Evolutionary conservation across 2,329 filamentous ascomycete species (phyloP).

Genomic region (Epichloe glyceriae): DNA sequence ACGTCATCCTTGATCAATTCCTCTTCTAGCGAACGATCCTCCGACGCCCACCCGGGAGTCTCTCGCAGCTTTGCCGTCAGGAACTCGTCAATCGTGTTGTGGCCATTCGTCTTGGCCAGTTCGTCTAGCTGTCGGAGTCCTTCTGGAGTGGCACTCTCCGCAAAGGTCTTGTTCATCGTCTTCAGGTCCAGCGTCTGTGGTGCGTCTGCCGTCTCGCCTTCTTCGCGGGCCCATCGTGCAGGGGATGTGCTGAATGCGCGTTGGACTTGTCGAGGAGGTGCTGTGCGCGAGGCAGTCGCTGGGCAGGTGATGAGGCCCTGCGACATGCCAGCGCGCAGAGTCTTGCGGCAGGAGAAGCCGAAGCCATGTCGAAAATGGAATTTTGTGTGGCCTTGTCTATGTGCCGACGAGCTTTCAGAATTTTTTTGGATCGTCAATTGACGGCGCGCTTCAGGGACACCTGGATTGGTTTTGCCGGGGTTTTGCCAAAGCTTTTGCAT

Average conservation of each 20-base stretch:
- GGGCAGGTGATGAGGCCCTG: slow-evolving; percentile 13
- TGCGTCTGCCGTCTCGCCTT: slow-evolving; percentile 11
- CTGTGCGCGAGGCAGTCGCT: slow-evolving; percentile 12
- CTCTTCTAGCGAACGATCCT: slow-evolving; percentile 20
- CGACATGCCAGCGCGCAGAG: slow-evolving; percentile 23
- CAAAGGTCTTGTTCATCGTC: slow-evolving; percentile 17
- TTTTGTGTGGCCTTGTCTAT: background rate
- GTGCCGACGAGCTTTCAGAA: slow-evolving; percentile 16
- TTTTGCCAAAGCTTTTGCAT: background rate
- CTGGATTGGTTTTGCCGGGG: background rate
- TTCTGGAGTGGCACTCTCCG: slow-evolving; percentile 19
- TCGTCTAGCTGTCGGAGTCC: slow-evolving; percentile 21
- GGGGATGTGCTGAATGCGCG: slow-evolving; percentile 21
- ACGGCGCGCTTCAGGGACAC: background rate
- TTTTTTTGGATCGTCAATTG: slow-evolving; percentile 14
- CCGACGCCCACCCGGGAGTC: slow-evolving; percentile 17
- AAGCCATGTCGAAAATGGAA: slow-evolving; percentile 19
- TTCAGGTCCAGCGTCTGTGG: slow-evolving; percentile 16
- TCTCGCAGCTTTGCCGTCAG: slow-evolving; percentile 16
- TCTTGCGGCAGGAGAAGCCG: slow-evolving; percentile 24
- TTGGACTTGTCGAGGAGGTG: slow-evolving; percentile 13
- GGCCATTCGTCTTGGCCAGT: slow-evolving; percentile 22
- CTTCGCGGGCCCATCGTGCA: slow-evolving; percentile 13
- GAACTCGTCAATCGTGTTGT: slow-evolving; percentile 20
- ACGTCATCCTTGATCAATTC: slow-evolving; percentile 18